Evolutionary conservation across 768 basidiomycete genomes (phyloP).

Genomic region (Dendrothele bispora): DNA sequence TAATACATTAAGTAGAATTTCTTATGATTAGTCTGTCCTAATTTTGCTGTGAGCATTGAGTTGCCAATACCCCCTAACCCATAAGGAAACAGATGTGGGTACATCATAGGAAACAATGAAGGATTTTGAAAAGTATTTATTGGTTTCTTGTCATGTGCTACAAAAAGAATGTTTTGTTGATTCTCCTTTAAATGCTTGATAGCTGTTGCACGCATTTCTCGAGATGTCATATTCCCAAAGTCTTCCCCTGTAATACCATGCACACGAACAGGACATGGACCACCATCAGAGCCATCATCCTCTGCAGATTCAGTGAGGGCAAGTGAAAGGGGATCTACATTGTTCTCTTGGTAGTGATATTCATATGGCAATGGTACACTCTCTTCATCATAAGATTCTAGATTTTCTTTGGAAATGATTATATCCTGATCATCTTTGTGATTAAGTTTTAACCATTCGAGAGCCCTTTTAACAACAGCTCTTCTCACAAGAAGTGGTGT

Average conservation of each 20-base stretch:
- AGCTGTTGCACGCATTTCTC: constrained; percentile 14
- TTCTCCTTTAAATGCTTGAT: constrained; percentile 21
- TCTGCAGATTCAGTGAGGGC: constrained; percentile 10
- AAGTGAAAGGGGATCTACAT: constrained; percentile 7
- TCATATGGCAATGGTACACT: neutral
- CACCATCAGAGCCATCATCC: constrained; percentile 20
- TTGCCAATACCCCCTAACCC: constrained; percentile 30
- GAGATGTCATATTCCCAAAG: constrained; percentile 12
- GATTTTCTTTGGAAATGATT: constrained; percentile 8
- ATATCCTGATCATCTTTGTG: neutral
- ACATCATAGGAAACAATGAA: constrained; percentile 34
- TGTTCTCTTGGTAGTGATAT: neutral
- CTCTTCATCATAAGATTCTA: constrained; percentile 16
- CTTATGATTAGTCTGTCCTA: constrained; percentile 10
- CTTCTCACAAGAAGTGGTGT: constrained; percentile 5
- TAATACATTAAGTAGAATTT: constrained; percentile 17
- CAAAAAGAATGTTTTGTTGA: constrained; percentile 14
- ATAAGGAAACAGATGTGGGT: constrained; percentile 40
- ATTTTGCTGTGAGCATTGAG: constrained; percentile 20
- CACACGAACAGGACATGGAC: constrained; percentile 35
- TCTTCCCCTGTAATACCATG: constrained; percentile 32
- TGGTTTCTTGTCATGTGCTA: constrained; percentile 14
- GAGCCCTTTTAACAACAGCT: neutral
- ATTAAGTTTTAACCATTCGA: neutral
- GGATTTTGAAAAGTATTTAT: constrained; percentile 29